Base-by-base conservation (phyloP, 352 stramenopile species). In the Pseudoperonospora humuli region DNA sequence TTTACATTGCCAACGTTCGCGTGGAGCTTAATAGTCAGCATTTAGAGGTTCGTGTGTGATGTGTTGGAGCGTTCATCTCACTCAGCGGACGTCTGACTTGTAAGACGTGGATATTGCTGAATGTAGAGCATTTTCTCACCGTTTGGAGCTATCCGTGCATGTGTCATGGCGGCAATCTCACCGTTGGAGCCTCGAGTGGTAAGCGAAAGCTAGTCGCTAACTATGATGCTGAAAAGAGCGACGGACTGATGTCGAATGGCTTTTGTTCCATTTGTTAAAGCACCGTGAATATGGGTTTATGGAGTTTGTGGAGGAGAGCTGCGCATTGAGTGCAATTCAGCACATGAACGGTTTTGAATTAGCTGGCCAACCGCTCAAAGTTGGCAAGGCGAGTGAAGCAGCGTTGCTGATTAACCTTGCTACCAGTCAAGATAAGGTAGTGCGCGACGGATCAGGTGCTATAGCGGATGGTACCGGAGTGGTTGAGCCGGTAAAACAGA, bases 271-370 rank as follows among this genome's bases (percentile, higher is more conserved):
- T 6, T 10, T 29, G 37, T 15, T 36, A 3, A 37, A 78, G 70
- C 77, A 89, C 57, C 74, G 77, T 5, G 77, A 75, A 4, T 89
- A 83, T 39, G 77, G 77, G 1, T 89, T 89, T 29, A 62, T 89
- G 37, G 68, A 85, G 43, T 89, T 86, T 46, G 40, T 67, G 0
- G 67, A 86, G 28, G 75, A 86, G 29, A 61, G 36, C 9, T 80
- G 57, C 10, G 77, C 77, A 9, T 31, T 34, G 39, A 89, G 65
- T 49, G 77, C 77, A 11, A 86, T 89, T 31, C 74, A 89, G 55
- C 77, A 89, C 41, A 89, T 89, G 77, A 77, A 89, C 45, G 72
- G 70, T 18, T 89, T 89, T 42, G 77, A 89, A 20, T 46, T 89
- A 13, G 77, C 77, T 24, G 77, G 77, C 8, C 72, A 86, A 34